A percentile compares a stretch with the other conserved stretches of the same genome.
Conservation (phyloP, 257 asterid genomes). For the Fraxinus pennsylvanica region DNA sequence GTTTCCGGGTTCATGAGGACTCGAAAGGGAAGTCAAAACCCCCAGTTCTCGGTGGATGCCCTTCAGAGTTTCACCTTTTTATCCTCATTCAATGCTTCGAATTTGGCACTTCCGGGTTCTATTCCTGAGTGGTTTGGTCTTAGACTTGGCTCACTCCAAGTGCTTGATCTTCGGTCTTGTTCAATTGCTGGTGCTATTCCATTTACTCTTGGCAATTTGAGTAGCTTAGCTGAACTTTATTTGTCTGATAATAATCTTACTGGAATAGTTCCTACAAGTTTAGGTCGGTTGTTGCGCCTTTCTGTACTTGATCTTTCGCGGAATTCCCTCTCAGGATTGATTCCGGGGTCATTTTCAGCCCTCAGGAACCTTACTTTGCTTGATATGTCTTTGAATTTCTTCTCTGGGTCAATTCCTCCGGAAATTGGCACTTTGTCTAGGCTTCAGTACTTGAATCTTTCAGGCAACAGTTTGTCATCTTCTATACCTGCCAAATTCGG, state of each 20-base stretch:
- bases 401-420: constrained; percentile 64
- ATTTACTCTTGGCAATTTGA: constrained; percentile 67
- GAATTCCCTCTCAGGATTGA: constrained; percentile 59
- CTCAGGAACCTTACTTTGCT: constrained; percentile 63
- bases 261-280: constrained; percentile 67
- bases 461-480: constrained; percentile 72
- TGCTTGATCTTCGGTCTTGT: constrained; percentile 91
- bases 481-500: constrained; percentile 77
- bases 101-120: constrained; percentile 63
- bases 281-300: constrained; percentile 56
- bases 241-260: constrained; percentile 62
- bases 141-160: constrained; percentile 51
- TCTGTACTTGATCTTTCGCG: constrained; percentile 69
- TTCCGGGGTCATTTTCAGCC: constrained; percentile 41
- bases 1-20: constrained; percentile 85
- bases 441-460: constrained; percentile 65
- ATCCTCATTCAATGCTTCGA: constrained; percentile 72
- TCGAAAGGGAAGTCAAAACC: constrained; percentile 65
- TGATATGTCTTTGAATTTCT: constrained; percentile 64
- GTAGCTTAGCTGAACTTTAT: constrained; percentile 57
- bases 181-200: constrained; percentile 63
- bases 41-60: constrained; percentile 74
- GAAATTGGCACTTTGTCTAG: constrained; percentile 58
- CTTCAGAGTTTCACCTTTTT: constrained; percentile 68
- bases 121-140: constrained; percentile 83